Evolutionary conservation across 108 stramenopile genomes (phyloP), one percentile per base, ranked within the genome.

Genomic region (Discostella pseudostelligera): DNA sequence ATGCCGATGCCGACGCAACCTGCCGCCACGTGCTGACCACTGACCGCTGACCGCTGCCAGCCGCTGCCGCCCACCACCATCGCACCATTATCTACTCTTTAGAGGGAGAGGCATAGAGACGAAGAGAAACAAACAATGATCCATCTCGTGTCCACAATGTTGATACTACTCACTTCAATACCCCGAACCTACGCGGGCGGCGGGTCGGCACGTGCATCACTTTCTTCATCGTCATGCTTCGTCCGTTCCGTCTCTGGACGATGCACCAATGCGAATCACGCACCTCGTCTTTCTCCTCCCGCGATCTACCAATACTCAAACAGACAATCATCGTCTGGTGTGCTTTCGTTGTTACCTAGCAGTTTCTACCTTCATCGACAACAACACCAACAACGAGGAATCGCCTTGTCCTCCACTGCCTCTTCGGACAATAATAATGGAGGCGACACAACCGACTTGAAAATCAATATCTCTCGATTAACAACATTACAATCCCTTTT

Each of bases 401-500:
- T 53, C 51, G 32, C 32, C 3, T 4, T 32, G 32, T 32, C 32
- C 32, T 32, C 32, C 32, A 4, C 32, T 32, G 3, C 32, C 32
- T 32, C 32, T 32, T 32, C 32, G 32, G 32, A 32, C 5, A 32
- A 32, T 32, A 32, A 32, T 32, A 32, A 32, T 32, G 32, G 32
- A 32, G 32, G 32, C 32, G 32, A 32, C 32, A 32, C 32, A 4
- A 32, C 5, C 32, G 5, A 32, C 5, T 32, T 5, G 12, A 11
- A 42, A 24, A 43, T 43, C 22, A 45, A 54, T 29, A 16, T 91
- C 44, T 88, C 90, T 1, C 81, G 90, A 46, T 24, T 92, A n/a
- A 35, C 47, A 17, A 87, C 84, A 1, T 58, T 92, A 16, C 90
- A 88, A 66, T 63, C 71, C 14, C 65, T 92, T 9, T 58, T 92